phyloP scores from a whole-genome alignment of 2,329 filamentous ascomycete species.

The Raffaelea deltoideospora region DNA sequence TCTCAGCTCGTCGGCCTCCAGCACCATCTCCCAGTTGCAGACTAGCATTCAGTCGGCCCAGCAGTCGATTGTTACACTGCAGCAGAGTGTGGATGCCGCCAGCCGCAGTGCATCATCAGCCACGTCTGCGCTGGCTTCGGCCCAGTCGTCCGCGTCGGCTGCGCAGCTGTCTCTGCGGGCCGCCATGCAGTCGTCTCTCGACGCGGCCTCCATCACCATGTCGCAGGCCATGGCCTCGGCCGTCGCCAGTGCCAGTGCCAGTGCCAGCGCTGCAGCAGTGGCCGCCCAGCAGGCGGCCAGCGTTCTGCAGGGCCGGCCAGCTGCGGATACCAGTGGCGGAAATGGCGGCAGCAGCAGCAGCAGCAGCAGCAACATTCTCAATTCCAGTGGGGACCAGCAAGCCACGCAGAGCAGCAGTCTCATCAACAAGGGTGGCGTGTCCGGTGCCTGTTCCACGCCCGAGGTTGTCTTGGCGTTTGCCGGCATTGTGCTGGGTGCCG shows the following conservation, averaged over 20 bases:
- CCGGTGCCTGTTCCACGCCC: slow-evolving; percentile 3
- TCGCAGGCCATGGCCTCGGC: not conserved
- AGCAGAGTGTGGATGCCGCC: not conserved
- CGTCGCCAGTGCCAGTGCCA: slow-evolving; percentile 1
- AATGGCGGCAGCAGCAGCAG: no score
- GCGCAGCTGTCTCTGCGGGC: not conserved
- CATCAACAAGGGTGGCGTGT: not conserved
- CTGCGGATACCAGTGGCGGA: not conserved
- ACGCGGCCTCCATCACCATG: slow-evolving; percentile 1
- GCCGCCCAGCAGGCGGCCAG: not conserved
- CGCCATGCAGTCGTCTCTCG: not conserved
- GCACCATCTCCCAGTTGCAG: slow-evolving; percentile 1
- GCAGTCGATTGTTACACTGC: not conserved
- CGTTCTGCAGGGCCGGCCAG: not conserved
- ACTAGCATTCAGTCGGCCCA: slow-evolving; percentile 4
- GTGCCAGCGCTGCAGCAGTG: slow-evolving; percentile 1
- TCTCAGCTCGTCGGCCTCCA: slow-evolving; percentile 3
- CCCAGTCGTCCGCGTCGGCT: slow-evolving; percentile 1
- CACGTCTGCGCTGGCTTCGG: slow-evolving; percentile 1
- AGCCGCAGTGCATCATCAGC: slow-evolving; percentile 1
- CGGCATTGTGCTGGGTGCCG: slow-evolving; percentile 3
- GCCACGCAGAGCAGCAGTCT: not conserved
- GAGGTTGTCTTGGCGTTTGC: slow-evolving; percentile 5
- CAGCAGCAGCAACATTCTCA: no score
- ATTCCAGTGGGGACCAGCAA: no score